phyloP scores from a whole-genome alignment of 2,329 filamentous ascomycete species.

The Fusarium bulbicola region DNA sequence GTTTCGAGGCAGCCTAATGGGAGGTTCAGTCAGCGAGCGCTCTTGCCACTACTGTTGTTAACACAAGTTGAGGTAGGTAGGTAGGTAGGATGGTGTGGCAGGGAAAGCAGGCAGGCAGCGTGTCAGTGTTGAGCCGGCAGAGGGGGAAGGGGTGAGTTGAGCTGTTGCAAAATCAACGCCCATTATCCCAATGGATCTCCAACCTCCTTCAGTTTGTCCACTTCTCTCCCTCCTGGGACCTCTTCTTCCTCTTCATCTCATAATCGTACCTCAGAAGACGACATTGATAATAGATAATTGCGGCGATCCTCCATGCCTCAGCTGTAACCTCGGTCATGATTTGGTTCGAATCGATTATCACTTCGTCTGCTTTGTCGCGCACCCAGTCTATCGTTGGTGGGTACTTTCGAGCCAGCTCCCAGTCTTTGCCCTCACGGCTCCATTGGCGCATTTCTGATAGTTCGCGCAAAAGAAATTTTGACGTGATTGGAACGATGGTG shows the following conservation, averaged over 20 bases:
- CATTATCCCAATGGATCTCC: background rate
- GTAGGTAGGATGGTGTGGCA: background rate
- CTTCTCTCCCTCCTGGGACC: background rate
- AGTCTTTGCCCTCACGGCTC: conserved; percentile 44
- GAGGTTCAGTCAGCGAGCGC: conserved; percentile 6
- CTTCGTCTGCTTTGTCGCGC: conserved; percentile 34
- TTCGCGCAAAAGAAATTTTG: conserved; percentile 40
- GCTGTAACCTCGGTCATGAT: conserved; percentile 54
- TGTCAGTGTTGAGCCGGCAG: background rate
- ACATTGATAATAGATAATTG: conserved; percentile 52
- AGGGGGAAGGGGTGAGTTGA: background rate
- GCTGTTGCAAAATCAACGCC: background rate
- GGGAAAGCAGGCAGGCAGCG: background rate
- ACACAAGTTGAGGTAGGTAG: background rate
- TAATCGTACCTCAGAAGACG: conserved; percentile 48
- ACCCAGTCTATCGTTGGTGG: conserved; percentile 45
- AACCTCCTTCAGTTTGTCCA: background rate
- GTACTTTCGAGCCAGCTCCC: conserved; percentile 27
- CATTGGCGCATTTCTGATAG: conserved; percentile 48
- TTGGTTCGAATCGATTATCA: conserved; percentile 40
- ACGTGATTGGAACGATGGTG: conserved; percentile 45
- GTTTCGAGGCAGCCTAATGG: conserved; percentile 49
- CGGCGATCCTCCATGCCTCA: conserved; percentile 53
- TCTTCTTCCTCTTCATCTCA: background rate
- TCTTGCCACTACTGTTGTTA: background rate